phyloP scores from a whole-genome alignment of 2,329 filamentous ascomycete species.

The Chaetomium sp. region DNA sequence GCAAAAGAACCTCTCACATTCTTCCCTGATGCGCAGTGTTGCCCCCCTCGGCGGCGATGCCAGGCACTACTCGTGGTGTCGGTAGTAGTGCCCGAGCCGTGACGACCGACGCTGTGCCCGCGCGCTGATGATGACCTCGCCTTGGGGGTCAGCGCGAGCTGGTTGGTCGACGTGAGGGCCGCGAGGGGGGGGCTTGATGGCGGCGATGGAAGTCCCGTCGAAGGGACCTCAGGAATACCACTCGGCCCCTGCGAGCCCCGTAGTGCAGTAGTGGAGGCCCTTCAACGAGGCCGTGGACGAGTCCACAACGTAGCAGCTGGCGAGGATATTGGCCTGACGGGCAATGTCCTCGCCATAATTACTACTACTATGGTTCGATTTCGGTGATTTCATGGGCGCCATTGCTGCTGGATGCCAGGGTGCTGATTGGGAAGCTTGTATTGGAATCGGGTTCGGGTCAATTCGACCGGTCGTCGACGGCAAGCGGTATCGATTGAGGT shows the following conservation, averaged over 20 bases:
- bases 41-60: conserved; percentile 74
- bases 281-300: conserved; percentile 66
- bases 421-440: conserved; percentile 24
- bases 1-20: conserved; percentile 99
- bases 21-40: conserved; percentile 94
- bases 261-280: conserved; percentile 95
- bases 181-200: conserved; percentile 88
- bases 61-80: conserved; percentile 44
- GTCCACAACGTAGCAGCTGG: conserved; percentile 88
- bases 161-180: conserved; percentile 68
- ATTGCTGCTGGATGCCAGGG: conserved; percentile 49
- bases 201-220: conserved; percentile 81
- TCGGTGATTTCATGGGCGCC: conserved; percentile 72
- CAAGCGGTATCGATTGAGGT: neutral
- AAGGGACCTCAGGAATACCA: conserved; percentile 93
- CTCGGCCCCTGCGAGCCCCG: conserved; percentile 75
- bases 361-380: conserved; percentile 74
- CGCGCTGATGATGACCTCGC: conserved; percentile 46
- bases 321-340: conserved; percentile 75
- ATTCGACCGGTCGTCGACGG: neutral
- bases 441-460: neutral
- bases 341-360: conserved; percentile 70
- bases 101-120: conserved; percentile 33
- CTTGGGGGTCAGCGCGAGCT: conserved; percentile 66
- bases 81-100: conserved; percentile 32